phyloP scores from a whole-genome alignment of 164 flowering plant genomes.

The Pachysandra terminalis region DNA sequence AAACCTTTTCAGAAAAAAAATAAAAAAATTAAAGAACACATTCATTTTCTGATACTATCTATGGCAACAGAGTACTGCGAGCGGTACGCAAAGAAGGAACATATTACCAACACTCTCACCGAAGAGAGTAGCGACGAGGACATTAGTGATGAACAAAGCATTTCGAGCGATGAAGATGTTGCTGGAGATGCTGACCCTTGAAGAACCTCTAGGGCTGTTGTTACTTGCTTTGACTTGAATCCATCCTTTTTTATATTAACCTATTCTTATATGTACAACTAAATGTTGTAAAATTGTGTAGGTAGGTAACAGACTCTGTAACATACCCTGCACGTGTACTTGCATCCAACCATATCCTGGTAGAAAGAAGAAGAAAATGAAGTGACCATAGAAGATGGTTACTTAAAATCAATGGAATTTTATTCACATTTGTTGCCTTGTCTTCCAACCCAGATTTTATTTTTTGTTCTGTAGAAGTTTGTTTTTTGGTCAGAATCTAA shows the following conservation, averaged over 20 bases:
- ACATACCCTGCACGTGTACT: neutral
- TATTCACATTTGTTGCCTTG: neutral
- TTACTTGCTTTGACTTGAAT: neutral
- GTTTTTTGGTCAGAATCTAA: no score
- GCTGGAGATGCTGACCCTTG: constrained; percentile 43
- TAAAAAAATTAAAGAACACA: neutral
- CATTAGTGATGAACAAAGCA: constrained; percentile 30
- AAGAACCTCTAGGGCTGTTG: constrained; percentile 5
- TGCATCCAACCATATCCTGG: neutral
- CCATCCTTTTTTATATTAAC: neutral
- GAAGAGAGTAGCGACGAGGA: constrained; percentile 47
- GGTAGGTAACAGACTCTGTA: neutral
- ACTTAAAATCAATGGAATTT: neutral
- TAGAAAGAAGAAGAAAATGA: neutral
- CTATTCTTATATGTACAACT: constrained; percentile 9
- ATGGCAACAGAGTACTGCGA: constrained; percentile 48
- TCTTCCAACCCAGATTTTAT: no score
- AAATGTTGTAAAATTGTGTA: constrained; percentile 12
- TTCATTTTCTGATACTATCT: constrained; percentile 1
- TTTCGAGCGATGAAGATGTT: constrained; percentile 34
- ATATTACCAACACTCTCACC: constrained; percentile 16
- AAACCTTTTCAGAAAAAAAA: no score
- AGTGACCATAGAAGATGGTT: neutral
- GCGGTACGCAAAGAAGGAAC: constrained; percentile 48
- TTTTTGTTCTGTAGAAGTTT: no score